Evolutionary conservation across 2,329 filamentous ascomycete genomes (phyloP), one percentile per base, ranked within the genome.

Genomic region (Septoria linicola): DNA sequence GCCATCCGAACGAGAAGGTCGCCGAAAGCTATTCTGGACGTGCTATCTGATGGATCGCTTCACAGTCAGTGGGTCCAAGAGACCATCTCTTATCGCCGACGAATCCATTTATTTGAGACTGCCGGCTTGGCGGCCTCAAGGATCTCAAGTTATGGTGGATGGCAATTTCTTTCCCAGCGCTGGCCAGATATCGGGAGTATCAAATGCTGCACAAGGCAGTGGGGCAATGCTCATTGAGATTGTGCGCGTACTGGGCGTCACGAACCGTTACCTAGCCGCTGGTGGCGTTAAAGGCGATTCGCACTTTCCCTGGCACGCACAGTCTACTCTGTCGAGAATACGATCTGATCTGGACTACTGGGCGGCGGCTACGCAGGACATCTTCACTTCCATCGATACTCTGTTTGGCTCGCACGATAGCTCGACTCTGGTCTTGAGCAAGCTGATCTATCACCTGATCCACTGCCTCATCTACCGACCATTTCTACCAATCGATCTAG

Each of bases 21-120:
- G 87, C 39, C 78, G 89, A 48, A 80, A 87, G n/a, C 73, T 95
- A 1, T 95, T 95, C 69, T 95, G 89, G 89, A 85, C 87, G 2
- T 92, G 88, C 66, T 95, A 93, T 62, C 74, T 95, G 20, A 84
- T 95, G 69, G 89, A 95, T 65, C 81, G 87, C n/a, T 93, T 92
- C 61, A 79, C 85, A 59, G 82, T 87, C 1, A 89, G 87, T 59
- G 89, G 89, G 13, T 92, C 89, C 3, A 89, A 87, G 63, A 79
- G 89, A 8, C 88, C 89, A 0, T 88, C 87, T n/a, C 73, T 95
- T 6, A 84, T 93, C 19, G 80, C 82, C 20, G 89, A 95, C 68
- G 83, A 88, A 64, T 84, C 83, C 1, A 86, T 95, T 53, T 73
- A 87, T 13, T 73, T 95, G 40, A 81, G 87, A 30, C 73, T 95